Evolutionary conservation across 345 rosid genomes (phyloP), one percentile per base, ranked within the genome.

Genomic region (Garcia nutans): DNA sequence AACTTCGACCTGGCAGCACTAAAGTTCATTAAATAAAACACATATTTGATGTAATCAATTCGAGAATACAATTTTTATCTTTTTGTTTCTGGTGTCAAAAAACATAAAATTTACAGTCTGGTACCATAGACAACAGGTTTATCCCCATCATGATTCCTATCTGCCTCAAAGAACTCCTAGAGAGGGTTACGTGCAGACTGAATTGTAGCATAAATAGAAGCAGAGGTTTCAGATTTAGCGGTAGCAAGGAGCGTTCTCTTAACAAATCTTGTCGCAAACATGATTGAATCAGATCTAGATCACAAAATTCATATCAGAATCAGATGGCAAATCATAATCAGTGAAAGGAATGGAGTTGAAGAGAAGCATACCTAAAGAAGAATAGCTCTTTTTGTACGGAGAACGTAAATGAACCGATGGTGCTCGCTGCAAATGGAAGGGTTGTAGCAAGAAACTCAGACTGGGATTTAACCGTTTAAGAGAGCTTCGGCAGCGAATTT

Each of bases 91-190:
- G 62, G 10, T 47, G 12, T 37, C 41, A 33, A 45, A 45, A 11
- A 11, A 45, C 8, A 45, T 3, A 11, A 45, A 44, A 44, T 44
- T 44, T 44, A 28, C 13, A 62, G 31, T 37, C 13, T 62, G 22
- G 19, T 87, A 92, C 98, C 98, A 37, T 94, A 94, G 49, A 90
- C 89, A 75, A 86, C 80, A 22, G 89, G 93, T 56, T 89, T 91
- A 10, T 86, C 92, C 68, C 90, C 93, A 44, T 89, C 98, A 6
- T 79, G 83, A 74, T 72, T 85, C 77, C 97, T 85, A 31, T 94
- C 93, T 4, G 82, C 82, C 85, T 92, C 98, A 28, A 94, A 92
- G 84, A 94, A 91, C 58, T 89, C 90, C 87, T 91, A 93, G 0
- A 94, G 90, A 59, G 98, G 95, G 76, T 92, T 92, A 76, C 45